Evolutionary conservation across 768 basidiomycete genomes (phyloP), one percentile per base, ranked within the genome.

Genomic region (Auriculariales sp.): DNA sequence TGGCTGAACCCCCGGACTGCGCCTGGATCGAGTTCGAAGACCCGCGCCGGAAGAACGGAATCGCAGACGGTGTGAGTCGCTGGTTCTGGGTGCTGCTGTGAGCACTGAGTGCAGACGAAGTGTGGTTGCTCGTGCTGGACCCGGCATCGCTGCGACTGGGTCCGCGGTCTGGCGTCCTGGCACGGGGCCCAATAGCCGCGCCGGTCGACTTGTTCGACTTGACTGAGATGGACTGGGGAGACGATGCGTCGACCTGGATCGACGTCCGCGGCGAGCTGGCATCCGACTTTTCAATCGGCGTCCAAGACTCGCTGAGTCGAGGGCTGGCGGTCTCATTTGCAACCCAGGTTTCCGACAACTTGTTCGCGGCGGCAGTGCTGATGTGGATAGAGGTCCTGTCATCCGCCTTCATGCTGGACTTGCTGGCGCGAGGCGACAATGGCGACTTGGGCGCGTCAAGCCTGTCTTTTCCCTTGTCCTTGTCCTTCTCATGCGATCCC

Each of bases 21-120:
- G 50, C 62, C 54, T 87, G 82, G 74, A 87, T 82, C 12, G 84
- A 87, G 59, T 90, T 85, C 5, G 91, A 92, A 25, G 87, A 86
- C 6, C 89, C 90, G 30, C 91, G 82, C 36, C 88, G 78, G 70
- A 94, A 93, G 66, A 94, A 94, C 2, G 91, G 91, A 52, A 94
- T 94, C 12, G 88, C 86, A 25, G 88, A 91, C 1, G 90, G 90
- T 1, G 91, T 92, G 42, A 91, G 75, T 52, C 91, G 81, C 62
- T 82, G 90, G 22, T 67, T 62, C 27, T 85, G 81, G 14, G 71
- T 75, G 33, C 72, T 67, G 32, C 71, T 72, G 47, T 74, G 69
- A 12, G 78, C 70, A 6, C 74, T 68, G 49, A 78, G 64, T 19
- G 69, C 72, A 49, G 74, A 69, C 3, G 77, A 74, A 2, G 75